Base-by-base conservation (phyloP, 2,329 filamentous ascomycete species). In the Fusarium sp. region DNA sequence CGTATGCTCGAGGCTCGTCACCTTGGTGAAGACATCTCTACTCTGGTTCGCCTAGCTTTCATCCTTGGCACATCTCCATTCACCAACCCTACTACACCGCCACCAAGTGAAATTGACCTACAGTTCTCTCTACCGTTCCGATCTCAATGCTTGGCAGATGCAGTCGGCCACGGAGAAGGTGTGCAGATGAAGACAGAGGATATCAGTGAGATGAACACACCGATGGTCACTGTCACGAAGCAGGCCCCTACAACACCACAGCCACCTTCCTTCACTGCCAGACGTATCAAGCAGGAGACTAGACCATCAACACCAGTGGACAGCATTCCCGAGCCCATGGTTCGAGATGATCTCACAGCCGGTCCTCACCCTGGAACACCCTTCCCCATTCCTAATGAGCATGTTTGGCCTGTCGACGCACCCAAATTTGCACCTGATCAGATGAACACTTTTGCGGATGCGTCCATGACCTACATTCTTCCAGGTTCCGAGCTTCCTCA, bases 1-100 rank as follows among this genome's bases (percentile, higher is more conserved):
- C 81, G 81, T 14, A 81, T 83, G 73, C 80, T 84, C 43, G 82
- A 84, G 69, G 79, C 80, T 44, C 79, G 82, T 19, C 82, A 84
- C 39, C 76, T 84, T 3, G 79, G 79, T 39, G 76, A 78, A 56
- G 80, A 82, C 46, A 78, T 82, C 34, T 79, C 79, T 10, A 78
- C 77, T 16, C 74, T 84, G n/a, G 80, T 84, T 23, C 81, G 82
- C 39, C 75, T 82, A 44, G 81, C 82, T 25, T 83, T 81, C 57
- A 81, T 82, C 13, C 78, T 84, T 4, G 82, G 82, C 43, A 82
- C 79, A 31, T 77, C 79, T 12, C 81, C 80, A 2, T 82, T 81
- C 57, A 80, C 77, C 16, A 77, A 74, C 16, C 73, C 75, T 21
- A 75, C 67, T 56, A 80, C 78, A 14, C 79, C 80, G 7, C 80